A percentile compares a stretch with the other conserved stretches of the same genome.
These are phyloP conservation scores for Penicillium pulvis DNA, from an alignment of 495 filamentous ascomycete species.

Conservation along the genomic window DNA sequence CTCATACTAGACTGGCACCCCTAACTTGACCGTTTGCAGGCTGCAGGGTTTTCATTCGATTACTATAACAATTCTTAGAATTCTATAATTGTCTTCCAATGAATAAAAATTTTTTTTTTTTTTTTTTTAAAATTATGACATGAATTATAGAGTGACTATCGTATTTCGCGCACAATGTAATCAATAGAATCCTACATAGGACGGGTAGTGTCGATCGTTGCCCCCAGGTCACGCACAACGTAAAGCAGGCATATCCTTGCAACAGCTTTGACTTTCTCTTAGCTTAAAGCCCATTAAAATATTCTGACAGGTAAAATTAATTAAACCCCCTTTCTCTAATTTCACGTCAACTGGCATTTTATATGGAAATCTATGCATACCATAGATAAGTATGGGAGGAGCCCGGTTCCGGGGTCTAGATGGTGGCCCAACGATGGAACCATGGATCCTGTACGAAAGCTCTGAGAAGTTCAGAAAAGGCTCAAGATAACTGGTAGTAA, in stretches of 20 bases:
- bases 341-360: neutral
- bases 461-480: neutral
- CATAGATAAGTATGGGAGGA: neutral
- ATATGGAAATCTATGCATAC: too few species aligned
- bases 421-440: neutral
- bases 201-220: neutral
- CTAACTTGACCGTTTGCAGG: neutral
- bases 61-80: neutral
- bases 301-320: neutral
- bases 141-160: too few species aligned
- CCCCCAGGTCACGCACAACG: neutral
- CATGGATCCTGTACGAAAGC: neutral
- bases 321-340: neutral
- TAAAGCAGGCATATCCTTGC: neutral
- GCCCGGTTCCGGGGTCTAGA: neutral
- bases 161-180: too few species aligned
- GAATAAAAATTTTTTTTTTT: too few species aligned
- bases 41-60: neutral
- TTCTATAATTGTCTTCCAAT: neutral
- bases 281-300: neutral
- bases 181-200: neutral
- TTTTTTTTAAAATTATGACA: too few species aligned
- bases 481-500: neutral
- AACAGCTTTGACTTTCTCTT: neutral
- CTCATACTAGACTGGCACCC: too few species aligned